Conservation (phyloP, 805 yeast genomes). For the Saccharomycopsis malanga region DNA sequence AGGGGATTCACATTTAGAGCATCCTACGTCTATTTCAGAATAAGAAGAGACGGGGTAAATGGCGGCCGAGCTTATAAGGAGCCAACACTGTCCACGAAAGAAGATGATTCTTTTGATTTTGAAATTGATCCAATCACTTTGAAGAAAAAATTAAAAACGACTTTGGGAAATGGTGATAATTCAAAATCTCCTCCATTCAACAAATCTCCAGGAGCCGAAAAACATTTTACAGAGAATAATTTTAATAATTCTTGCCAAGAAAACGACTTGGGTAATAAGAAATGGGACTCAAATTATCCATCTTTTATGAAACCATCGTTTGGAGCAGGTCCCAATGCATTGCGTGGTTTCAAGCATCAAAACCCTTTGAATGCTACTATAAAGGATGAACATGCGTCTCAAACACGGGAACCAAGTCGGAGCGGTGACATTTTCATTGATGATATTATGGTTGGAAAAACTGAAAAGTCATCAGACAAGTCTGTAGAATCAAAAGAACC, state of each 20-base stretch:
- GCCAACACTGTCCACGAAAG: background rate
- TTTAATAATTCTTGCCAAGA: background rate
- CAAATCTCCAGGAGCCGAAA: background rate
- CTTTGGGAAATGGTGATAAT: background rate
- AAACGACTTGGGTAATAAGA: background rate
- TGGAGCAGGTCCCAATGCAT: background rate
- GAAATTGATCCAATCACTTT: slow-evolving; percentile 18
- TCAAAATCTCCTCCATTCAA: background rate
- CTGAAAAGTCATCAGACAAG: background rate
- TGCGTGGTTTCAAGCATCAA: background rate
- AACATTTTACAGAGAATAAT: too few species aligned
- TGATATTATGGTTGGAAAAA: background rate
- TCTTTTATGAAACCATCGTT: background rate
- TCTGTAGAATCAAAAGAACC: background rate
- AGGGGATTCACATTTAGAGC: slow-evolving; percentile 1
- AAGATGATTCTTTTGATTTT: slow-evolving; percentile 1
- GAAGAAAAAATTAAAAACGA: slow-evolving; percentile 1
- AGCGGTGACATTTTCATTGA: slow-evolving; percentile 2
- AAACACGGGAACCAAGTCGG: background rate
- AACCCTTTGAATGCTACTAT: too few species aligned
- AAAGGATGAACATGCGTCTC: background rate
- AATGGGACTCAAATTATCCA: background rate
- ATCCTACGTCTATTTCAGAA: background rate
- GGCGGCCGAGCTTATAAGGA: background rate
- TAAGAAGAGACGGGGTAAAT: background rate